A percentile compares a stretch with the other conserved stretches of the same genome.
These are phyloP conservation scores for Plasmodium berghei DNA, from an alignment of 169 alveolate species.

Conservation along the genomic window DNA sequence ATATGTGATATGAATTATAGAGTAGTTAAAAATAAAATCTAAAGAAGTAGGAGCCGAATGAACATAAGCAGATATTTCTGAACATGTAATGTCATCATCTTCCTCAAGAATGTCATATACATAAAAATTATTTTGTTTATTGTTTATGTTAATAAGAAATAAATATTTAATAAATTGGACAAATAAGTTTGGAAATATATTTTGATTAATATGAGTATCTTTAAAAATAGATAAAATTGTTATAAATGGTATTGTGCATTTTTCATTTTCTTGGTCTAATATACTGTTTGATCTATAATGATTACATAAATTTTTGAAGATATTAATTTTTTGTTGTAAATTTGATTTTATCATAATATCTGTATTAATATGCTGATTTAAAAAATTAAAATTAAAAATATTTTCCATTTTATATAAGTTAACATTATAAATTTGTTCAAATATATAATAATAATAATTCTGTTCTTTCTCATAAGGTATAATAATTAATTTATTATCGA, in stretches of 20 bases:
- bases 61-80: conserved; percentile 36
- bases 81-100: conserved; percentile 33
- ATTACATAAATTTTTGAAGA: conserved; percentile 36
- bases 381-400: conserved; percentile 20
- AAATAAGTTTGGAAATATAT: conserved; percentile 29
- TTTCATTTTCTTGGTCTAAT: neutral
- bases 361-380: conserved; percentile 25
- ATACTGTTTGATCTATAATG: conserved; percentile 6
- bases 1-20: conserved; percentile 35
- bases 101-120: conserved; percentile 53
- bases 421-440: conserved; percentile 20
- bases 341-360: conserved; percentile 18
- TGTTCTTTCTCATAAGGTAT: conserved; percentile 44
- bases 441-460: conserved; percentile 23
- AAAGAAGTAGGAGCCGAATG: conserved; percentile 14
- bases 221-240: conserved; percentile 44
- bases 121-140: conserved; percentile 12
- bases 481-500: conserved; percentile 56
- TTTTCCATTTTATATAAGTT: conserved; percentile 4
- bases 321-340: conserved; percentile 20
- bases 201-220: conserved; percentile 40
- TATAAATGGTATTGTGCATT: conserved; percentile 37
- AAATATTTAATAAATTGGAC: conserved; percentile 49
- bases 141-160: conserved; percentile 42
- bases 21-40: conserved; percentile 39